These are phyloP conservation scores for Penicillium pancosmium DNA, from an alignment of 495 filamentous ascomycete species.

Conservation along the genomic window DNA sequence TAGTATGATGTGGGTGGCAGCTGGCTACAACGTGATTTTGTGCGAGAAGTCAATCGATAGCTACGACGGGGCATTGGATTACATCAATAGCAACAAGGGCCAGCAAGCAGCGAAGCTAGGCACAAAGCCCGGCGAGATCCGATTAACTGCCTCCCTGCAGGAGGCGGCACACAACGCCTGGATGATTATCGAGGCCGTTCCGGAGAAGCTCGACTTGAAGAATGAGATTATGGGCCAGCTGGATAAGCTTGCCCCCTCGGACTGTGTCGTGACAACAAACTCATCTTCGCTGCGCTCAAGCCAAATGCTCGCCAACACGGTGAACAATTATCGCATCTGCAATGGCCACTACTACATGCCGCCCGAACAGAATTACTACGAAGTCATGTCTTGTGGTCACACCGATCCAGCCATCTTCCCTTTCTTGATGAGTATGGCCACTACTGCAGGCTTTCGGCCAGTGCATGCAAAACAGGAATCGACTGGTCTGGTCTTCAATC, in stretches of 20 bases:
- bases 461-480: slow-evolving; percentile 46
- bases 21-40: slow-evolving; percentile 37
- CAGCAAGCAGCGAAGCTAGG: slow-evolving; percentile 34
- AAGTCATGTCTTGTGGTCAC: slow-evolving; percentile 52
- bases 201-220: slow-evolving; percentile 25
- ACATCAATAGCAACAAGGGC: slow-evolving; percentile 34
- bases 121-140: slow-evolving; percentile 29
- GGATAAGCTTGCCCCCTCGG: slow-evolving; percentile 17
- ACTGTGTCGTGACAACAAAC: slow-evolving; percentile 25
- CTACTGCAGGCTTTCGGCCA: slow-evolving; percentile 43
- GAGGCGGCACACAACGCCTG: slow-evolving; percentile 46
- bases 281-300: slow-evolving; percentile 25
- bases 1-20: slow-evolving; percentile 32
- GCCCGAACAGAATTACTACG: slow-evolving; percentile 43
- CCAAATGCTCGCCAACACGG: slow-evolving; percentile 31
- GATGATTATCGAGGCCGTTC: slow-evolving; percentile 29
- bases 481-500: slow-evolving; percentile 54
- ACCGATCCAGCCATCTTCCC: slow-evolving; percentile 47
- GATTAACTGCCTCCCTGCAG: slow-evolving; percentile 32
- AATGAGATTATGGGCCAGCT: slow-evolving; percentile 19
- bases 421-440: slow-evolving; percentile 43
- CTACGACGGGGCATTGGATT: slow-evolving; percentile 28
- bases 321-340: slow-evolving; percentile 29
- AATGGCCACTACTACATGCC: slow-evolving; percentile 57
- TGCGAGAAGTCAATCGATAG: slow-evolving; percentile 32